Percentiles rank a stretch among this genome's conserved stretches.
Conservation (phyloP, 179 eudicot genomes). For the Nepenthes alata region DNA sequence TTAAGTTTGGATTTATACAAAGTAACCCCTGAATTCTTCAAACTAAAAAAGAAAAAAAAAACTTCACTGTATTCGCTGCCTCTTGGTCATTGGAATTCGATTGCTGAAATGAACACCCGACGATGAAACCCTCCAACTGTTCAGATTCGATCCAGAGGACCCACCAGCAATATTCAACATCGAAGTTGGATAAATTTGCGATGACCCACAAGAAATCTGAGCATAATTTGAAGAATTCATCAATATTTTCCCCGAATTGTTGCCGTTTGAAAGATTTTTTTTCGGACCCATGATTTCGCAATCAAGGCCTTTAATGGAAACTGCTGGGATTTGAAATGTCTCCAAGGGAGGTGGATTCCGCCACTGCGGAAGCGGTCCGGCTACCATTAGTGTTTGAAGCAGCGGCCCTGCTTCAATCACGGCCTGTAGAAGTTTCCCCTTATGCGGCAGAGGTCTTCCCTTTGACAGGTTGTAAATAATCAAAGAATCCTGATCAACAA, state of each 20-base stretch:
- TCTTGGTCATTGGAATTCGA: constrained; percentile 17
- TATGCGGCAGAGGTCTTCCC: constrained; percentile 47
- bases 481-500: constrained; percentile 28
- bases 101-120: background rate
- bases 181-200: constrained; percentile 12
- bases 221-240: constrained; percentile 8
- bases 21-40: too few species aligned
- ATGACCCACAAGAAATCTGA: constrained; percentile 16
- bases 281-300: background rate
- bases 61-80: constrained; percentile 26
- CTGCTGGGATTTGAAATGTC: constrained; percentile 36
- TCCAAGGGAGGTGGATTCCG: constrained; percentile 56
- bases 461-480: constrained; percentile 34
- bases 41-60: too few species aligned
- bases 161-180: constrained; percentile 19
- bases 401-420: constrained; percentile 69
- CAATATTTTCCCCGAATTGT: background rate
- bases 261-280: constrained; percentile 6
- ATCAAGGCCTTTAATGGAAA: constrained; percentile 22
- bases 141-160: constrained; percentile 2
- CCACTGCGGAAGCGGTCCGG: constrained; percentile 77
- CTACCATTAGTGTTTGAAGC: constrained; percentile 57
- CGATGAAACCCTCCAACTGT: constrained; percentile 7
- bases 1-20: too few species aligned
- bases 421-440: constrained; percentile 54